These are phyloP conservation scores for Wickerhamomyces sp. DNA, from an alignment of 1,139 yeast species.

Conservation along the genomic window DNA sequence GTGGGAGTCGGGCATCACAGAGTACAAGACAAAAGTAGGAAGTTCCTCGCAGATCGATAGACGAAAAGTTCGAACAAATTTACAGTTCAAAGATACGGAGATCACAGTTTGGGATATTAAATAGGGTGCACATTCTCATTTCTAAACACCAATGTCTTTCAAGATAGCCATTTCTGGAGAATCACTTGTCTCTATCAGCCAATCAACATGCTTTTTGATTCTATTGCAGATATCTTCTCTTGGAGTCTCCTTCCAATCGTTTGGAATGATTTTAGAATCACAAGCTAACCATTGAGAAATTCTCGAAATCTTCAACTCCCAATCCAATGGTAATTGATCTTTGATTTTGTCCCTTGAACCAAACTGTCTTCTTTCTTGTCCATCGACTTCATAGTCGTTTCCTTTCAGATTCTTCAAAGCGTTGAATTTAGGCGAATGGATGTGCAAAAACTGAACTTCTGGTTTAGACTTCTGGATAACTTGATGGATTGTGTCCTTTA, in stretches of 20 bases:
- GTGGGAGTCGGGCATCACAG: no score
- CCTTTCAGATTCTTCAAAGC: constrained; percentile 40
- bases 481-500: constrained; percentile 23
- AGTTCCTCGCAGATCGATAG: no score
- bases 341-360: constrained; percentile 44
- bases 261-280: constrained; percentile 41
- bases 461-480: constrained; percentile 28
- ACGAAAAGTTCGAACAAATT: no score
- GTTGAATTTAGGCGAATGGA: constrained; percentile 53
- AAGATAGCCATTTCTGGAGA: constrained; percentile 22
- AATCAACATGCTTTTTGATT: constrained; percentile 21
- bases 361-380: constrained; percentile 41
- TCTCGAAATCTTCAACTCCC: constrained; percentile 53
- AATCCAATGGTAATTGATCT: constrained; percentile 40
- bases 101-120: no score
- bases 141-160: constrained; percentile 17
- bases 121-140: no score
- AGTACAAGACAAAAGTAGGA: no score
- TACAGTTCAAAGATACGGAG: no score
- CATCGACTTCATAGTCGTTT: constrained; percentile 36
- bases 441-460: constrained; percentile 47
- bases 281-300: constrained; percentile 53
- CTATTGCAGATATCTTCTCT: constrained; percentile 34
- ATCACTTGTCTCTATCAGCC: constrained; percentile 23
- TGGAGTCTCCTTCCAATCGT: constrained; percentile 39